These are phyloP conservation scores for Geranium brycei DNA, from an alignment of 345 rosid genomes.

Conservation along the genomic window DNA sequence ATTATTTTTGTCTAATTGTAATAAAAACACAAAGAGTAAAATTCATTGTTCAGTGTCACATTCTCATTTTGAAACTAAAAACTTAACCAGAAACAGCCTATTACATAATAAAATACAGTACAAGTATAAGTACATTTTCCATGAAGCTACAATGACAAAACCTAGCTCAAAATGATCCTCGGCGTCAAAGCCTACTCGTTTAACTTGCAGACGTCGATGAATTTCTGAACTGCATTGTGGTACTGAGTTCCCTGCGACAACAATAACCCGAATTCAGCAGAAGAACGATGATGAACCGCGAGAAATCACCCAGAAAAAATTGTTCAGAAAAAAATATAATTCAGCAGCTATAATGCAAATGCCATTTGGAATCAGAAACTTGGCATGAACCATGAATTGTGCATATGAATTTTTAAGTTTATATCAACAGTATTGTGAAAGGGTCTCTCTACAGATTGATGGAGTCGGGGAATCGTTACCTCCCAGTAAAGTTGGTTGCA, in stretches of 20 bases:
- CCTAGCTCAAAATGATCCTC: not conserved
- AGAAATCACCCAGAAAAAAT: not conserved
- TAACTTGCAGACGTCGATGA: slow-evolving; percentile 70
- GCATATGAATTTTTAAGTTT: too few relatives aligned
- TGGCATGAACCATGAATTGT: not conserved
- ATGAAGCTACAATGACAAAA: not conserved
- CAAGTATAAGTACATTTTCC: not conserved
- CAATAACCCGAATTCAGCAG: not conserved
- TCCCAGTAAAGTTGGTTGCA: slow-evolving; percentile 96
- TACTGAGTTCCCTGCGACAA: slow-evolving; percentile 72
- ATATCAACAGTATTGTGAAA: too few relatives aligned
- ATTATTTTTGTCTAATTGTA: too few relatives aligned
- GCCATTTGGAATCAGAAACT: not conserved
- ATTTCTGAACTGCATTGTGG: slow-evolving; percentile 82
- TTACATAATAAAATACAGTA: not conserved
- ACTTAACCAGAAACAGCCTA: too few relatives aligned
- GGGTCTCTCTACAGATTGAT: too few relatives aligned
- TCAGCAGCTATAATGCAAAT: not conserved
- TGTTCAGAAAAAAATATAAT: not conserved
- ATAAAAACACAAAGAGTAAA: too few relatives aligned
- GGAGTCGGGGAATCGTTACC: slow-evolving; percentile 23
- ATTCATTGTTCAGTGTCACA: too few relatives aligned
- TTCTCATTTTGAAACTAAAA: too few relatives aligned
- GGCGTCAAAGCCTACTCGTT: slow-evolving; percentile 17
- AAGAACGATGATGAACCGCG: too few relatives aligned